phyloP scores from a whole-genome alignment of 495 filamentous ascomycete genomes.

The Cladorrhinum samala region DNA sequence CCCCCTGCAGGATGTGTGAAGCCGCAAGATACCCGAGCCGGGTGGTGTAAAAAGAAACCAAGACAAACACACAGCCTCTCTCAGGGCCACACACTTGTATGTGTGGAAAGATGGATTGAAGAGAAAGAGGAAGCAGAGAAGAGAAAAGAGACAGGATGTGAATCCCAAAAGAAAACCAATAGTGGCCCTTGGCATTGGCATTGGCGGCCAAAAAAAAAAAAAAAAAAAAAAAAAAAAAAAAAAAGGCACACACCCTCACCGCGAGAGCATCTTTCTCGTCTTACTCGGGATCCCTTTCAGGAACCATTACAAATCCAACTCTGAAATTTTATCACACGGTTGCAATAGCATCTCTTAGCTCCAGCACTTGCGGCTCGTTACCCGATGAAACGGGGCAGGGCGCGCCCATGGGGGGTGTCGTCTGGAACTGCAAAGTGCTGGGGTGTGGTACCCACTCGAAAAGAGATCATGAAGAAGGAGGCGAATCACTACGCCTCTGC shows the following conservation, averaged over 20 bases:
- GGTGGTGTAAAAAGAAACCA: too few species aligned
- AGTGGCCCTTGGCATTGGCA: background rate
- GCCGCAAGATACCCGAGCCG: too few species aligned
- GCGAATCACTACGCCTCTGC: too few species aligned
- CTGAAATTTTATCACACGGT: background rate
- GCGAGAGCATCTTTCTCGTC: constrained; percentile 2
- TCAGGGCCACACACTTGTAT: too few species aligned
- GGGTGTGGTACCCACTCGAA: too few species aligned
- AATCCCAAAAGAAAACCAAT: background rate
- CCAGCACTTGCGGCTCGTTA: background rate
- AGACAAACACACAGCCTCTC: too few species aligned
- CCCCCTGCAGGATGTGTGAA: background rate
- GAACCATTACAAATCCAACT: constrained; percentile 11
- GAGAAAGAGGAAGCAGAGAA: background rate
- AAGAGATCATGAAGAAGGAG: too few species aligned
- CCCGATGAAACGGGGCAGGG: constrained; percentile 1
- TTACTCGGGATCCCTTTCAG: background rate
- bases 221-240: background rate
- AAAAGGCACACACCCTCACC: background rate
- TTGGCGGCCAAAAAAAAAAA: background rate
- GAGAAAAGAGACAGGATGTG: background rate
- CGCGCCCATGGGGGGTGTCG: background rate
- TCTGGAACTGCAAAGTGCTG: too few species aligned
- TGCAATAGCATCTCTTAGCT: too few species aligned
- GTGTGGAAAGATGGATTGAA: too few species aligned